phyloP scores from a whole-genome alignment of 805 yeast genomes.

The Nakazawaea holstii region DNA sequence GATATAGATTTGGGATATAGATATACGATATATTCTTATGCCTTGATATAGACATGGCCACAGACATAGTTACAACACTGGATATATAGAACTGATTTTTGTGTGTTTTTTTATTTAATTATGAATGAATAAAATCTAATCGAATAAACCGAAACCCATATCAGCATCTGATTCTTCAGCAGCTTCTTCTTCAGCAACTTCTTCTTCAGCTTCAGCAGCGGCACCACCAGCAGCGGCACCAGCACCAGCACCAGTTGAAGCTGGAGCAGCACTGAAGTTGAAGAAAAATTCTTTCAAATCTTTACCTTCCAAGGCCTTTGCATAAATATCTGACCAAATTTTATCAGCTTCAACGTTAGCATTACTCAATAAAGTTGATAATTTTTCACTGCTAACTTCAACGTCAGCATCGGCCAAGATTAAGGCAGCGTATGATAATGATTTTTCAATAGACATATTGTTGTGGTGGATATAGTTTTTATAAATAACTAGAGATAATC shows the following conservation, averaged over 20 bases:
- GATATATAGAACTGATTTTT: background rate
- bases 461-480: slow-evolving; percentile 14
- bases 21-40: too few species aligned
- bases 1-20: too few species aligned
- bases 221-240: slow-evolving; percentile 42
- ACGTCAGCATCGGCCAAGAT: slow-evolving; percentile 96
- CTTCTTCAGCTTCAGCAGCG: slow-evolving; percentile 52
- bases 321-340: slow-evolving; percentile 79
- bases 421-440: slow-evolving; percentile 96
- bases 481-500: slow-evolving; percentile 31
- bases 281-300: slow-evolving; percentile 64
- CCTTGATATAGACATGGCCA: too few species aligned
- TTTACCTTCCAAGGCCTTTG: slow-evolving; percentile 79
- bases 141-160: slow-evolving; percentile 91
- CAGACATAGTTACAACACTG: background rate
- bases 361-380: slow-evolving; percentile 64
- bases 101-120: background rate
- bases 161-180: slow-evolving; percentile 73
- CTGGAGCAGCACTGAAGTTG: slow-evolving; percentile 46
- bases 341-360: slow-evolving; percentile 74
- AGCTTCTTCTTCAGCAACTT: slow-evolving; percentile 49
- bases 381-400: slow-evolving; percentile 84
- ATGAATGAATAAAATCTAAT: slow-evolving; percentile 35
- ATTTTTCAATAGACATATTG: slow-evolving; percentile 83
- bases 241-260: slow-evolving; percentile 45